Evolutionary conservation across 768 basidiomycete species (phyloP).

Genomic region (Sutorius australiensis): DNA sequence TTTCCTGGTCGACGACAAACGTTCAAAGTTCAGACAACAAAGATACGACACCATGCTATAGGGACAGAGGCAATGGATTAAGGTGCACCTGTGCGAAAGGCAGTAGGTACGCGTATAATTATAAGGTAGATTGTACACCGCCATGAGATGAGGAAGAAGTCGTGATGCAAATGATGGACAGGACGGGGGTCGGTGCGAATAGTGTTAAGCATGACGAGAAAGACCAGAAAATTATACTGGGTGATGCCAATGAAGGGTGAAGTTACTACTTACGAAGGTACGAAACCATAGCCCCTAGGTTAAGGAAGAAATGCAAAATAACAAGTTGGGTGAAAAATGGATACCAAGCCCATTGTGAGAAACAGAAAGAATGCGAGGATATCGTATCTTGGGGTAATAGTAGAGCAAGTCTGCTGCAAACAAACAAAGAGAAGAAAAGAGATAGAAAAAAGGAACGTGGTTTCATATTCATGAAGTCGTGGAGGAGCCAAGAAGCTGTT

Average conservation of each 20-base stretch:
- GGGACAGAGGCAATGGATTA: slow-evolving; percentile 25
- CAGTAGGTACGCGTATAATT: slow-evolving; percentile 33
- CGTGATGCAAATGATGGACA: slow-evolving; percentile 29
- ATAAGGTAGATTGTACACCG: slow-evolving; percentile 36
- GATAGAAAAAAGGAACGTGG: slow-evolving; percentile 9
- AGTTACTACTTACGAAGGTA: slow-evolving; percentile 28
- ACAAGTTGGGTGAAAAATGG: slow-evolving; percentile 22
- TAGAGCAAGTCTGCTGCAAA: slow-evolving; percentile 21
- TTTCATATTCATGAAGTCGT: slow-evolving; percentile 26
- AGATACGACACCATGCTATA: slow-evolving; percentile 19
- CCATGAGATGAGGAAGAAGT: slow-evolving; percentile 20
- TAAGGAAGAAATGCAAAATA: slow-evolving; percentile 17
- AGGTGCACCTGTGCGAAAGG: slow-evolving; percentile 28
- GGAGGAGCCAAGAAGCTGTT: slow-evolving; percentile 25
- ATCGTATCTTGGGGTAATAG: slow-evolving; percentile 27
- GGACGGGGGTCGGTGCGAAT: slow-evolving; percentile 15
- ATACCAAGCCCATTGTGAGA: slow-evolving; percentile 21
- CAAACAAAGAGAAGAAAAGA: neutral
- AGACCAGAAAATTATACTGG: slow-evolving; percentile 25
- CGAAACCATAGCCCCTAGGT: slow-evolving; percentile 20
- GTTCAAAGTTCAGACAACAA: slow-evolving; percentile 1
- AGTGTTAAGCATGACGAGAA: slow-evolving; percentile 26
- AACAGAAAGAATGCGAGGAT: slow-evolving; percentile 23
- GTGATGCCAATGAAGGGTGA: slow-evolving; percentile 26
- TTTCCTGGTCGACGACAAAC: neutral